A percentile compares a stretch with the other conserved stretches of the same genome.
Evolutionary conservation across 2,329 filamentous ascomycete genomes (phyloP).

Genomic region (Cladobotryum protrusum): DNA sequence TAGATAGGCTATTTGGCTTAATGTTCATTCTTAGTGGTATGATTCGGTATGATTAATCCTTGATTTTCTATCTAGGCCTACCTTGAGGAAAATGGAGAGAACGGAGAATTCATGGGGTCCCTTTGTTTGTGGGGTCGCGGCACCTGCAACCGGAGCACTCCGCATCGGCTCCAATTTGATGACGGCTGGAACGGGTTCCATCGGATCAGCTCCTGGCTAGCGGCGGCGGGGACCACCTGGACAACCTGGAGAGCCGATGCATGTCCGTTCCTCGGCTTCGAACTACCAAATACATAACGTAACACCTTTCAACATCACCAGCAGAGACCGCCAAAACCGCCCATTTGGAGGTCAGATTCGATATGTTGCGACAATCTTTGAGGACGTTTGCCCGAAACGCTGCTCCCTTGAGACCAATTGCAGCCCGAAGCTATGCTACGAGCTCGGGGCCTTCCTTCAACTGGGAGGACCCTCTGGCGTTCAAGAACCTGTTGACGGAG

Average conservation of each 20-base stretch:
- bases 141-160: slow-evolving; percentile 5
- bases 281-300: slow-evolving; percentile 12
- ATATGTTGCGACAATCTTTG: slow-evolving; percentile 27
- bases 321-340: not conserved
- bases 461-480: slow-evolving; percentile 83
- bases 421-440: slow-evolving; percentile 29
- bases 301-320: slow-evolving; percentile 13
- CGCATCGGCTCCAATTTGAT: not conserved
- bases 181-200: slow-evolving; percentile 17
- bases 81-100: too few species aligned
- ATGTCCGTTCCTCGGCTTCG: too few species aligned
- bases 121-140: not conserved
- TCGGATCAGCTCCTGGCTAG: slow-evolving; percentile 20
- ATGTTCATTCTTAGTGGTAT: too few species aligned
- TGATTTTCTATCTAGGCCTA: too few species aligned
- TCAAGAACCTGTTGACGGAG: slow-evolving; percentile 72
- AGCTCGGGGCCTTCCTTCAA: slow-evolving; percentile 52
- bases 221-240: slow-evolving; percentile 2
- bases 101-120: too few species aligned
- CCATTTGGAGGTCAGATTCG: slow-evolving; percentile 1
- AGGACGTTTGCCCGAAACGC: slow-evolving; percentile 22
- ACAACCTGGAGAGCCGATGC: not conserved
- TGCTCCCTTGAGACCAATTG: slow-evolving; percentile 20
- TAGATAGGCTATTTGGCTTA: too few species aligned
- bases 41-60: too few species aligned